Evolutionary conservation across 768 basidiomycete genomes (phyloP).

Genomic region (Lactifluus rugatus): DNA sequence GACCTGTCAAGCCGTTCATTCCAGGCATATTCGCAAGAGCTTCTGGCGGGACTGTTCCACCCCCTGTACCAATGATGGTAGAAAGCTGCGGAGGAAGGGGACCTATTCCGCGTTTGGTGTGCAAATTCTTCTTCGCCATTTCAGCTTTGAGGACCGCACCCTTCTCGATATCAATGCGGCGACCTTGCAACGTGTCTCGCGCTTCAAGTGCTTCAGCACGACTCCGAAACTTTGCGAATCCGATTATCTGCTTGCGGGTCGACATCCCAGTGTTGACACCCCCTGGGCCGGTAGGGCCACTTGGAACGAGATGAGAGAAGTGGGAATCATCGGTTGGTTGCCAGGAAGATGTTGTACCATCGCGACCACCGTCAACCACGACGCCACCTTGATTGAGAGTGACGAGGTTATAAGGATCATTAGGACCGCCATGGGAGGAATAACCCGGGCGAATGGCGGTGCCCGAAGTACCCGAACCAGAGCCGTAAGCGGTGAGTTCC

Average conservation of each 20-base stretch:
- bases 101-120: slow-evolving; percentile 88
- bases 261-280: slow-evolving; percentile 27
- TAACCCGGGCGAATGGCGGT: slow-evolving; percentile 19
- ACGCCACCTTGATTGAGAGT: slow-evolving; percentile 77
- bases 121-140: slow-evolving; percentile 99
- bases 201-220: slow-evolving; percentile 82
- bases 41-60: slow-evolving; percentile 16
- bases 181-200: slow-evolving; percentile 78
- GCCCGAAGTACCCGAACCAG: slow-evolving; percentile 17
- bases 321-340: slow-evolving; percentile 30
- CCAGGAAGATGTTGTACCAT: slow-evolving; percentile 66
- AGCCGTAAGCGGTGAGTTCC: slow-evolving; percentile 69
- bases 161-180: slow-evolving; percentile 86
- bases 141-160: slow-evolving; percentile 92
- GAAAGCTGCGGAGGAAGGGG: slow-evolving; percentile 20
- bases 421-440: slow-evolving; percentile 39
- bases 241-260: slow-evolving; percentile 92
- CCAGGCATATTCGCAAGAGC: slow-evolving; percentile 23
- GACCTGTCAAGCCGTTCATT: slow-evolving; percentile 19
- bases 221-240: slow-evolving; percentile 92
- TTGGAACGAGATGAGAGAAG: slow-evolving; percentile 23
- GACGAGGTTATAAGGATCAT: slow-evolving; percentile 78
- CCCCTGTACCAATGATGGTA: slow-evolving; percentile 18
- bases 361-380: slow-evolving; percentile 68
- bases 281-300: slow-evolving; percentile 13